Percentiles rank a stretch among this genome's conserved stretches.
Evolutionary conservation across 371 early-diverging fungal genomes (phyloP).

Genomic region (Mortierella sp.): DNA sequence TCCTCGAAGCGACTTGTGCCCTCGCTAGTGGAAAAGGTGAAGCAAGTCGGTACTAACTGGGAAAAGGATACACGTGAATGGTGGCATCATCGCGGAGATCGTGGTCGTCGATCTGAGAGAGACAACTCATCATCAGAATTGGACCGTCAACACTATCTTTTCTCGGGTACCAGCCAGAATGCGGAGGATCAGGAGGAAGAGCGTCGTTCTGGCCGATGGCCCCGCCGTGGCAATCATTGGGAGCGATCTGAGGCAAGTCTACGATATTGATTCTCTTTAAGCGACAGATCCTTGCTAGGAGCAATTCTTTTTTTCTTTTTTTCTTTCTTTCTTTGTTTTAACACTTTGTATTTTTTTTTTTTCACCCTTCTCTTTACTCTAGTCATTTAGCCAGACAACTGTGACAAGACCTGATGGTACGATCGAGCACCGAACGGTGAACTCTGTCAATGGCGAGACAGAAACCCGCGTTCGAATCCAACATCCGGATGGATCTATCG

Average conservation of each 20-base stretch:
- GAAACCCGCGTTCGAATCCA: constrained; percentile 35
- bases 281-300: background rate
- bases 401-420: constrained; percentile 46
- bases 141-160: too few relatives aligned
- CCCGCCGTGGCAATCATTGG: background rate
- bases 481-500: constrained; percentile 29
- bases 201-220: constrained; percentile 23
- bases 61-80: constrained; percentile 39
- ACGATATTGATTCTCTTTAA: background rate
- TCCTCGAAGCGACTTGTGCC: constrained; percentile 18
- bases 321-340: too few relatives aligned
- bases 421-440: constrained; percentile 25
- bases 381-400: constrained; percentile 42
- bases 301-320: too few relatives aligned
- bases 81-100: constrained; percentile 25
- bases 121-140: too few relatives aligned
- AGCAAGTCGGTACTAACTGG: constrained; percentile 43
- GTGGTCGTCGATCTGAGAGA: too few relatives aligned
- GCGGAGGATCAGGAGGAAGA: too few relatives aligned
- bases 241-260: background rate
- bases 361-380: background rate
- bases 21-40: constrained; percentile 45
- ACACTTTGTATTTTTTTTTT: background rate
- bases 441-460: constrained; percentile 32
- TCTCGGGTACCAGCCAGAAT: too few relatives aligned